Evolutionary conservation across 2,329 filamentous ascomycete genomes (phyloP).

Genomic region (Alternaria conjuncta): DNA sequence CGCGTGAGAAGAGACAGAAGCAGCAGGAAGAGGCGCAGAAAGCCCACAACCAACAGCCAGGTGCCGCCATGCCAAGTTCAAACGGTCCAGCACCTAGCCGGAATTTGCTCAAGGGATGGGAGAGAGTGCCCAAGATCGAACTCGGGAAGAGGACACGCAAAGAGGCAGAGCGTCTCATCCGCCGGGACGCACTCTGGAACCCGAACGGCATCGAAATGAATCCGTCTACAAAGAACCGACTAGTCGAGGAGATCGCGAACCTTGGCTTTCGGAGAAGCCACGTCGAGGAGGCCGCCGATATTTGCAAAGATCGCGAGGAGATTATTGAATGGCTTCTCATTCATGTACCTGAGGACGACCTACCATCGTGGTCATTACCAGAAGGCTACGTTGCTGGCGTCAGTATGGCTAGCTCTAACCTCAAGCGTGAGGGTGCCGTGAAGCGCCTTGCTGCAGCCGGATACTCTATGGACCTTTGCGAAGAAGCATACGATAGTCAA

Average conservation of each 20-base stretch:
- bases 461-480: slow-evolving; percentile 84
- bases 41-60: slow-evolving; percentile 59
- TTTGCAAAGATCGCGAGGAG: slow-evolving; percentile 92
- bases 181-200: slow-evolving; percentile 85
- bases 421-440: slow-evolving; percentile 81
- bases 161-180: slow-evolving; percentile 79
- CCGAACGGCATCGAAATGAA: slow-evolving; percentile 74
- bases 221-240: slow-evolving; percentile 60
- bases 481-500: slow-evolving; percentile 74
- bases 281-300: slow-evolving; percentile 81
- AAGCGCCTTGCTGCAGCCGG: slow-evolving; percentile 82
- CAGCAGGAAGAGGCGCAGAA: slow-evolving; percentile 67
- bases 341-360: slow-evolving; percentile 94
- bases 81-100: slow-evolving; percentile 43
- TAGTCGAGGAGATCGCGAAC: slow-evolving; percentile 76
- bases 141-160: slow-evolving; percentile 83
- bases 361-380: slow-evolving; percentile 90
- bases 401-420: slow-evolving; percentile 79
- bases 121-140: slow-evolving; percentile 85
- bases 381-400: slow-evolving; percentile 92
- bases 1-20: slow-evolving; percentile 67
- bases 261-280: slow-evolving; percentile 90
- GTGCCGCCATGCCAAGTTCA: slow-evolving; percentile 36
- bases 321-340: slow-evolving; percentile 95
- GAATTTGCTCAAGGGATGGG: slow-evolving; percentile 75